Base-by-base conservation (phyloP, 768 basidiomycete species). In the Tylopilus felleus region DNA sequence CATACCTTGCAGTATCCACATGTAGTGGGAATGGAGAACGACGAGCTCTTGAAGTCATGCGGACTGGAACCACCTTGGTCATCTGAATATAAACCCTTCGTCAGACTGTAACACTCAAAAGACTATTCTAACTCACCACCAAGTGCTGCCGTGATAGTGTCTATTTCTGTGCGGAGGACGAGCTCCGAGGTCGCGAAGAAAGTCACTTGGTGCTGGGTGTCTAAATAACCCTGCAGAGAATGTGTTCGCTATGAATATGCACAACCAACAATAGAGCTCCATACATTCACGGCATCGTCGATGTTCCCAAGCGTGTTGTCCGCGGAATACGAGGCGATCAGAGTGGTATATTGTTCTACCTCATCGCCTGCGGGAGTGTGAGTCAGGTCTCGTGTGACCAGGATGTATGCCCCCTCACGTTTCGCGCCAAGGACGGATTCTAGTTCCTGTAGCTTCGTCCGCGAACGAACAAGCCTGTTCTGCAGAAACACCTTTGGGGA, bases 21-120 rank as follows among this genome's bases (percentile, higher is more conserved):
- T 42, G 81, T 77, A 6, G 90, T 88, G 6, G 91, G 90, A 48
- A 93, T 90, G 17, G 89, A 90, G 71, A 93, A 93, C 2, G 88
- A 83, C 3, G 90, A 85, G 58, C 85, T 84, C 73, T 93, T 93
- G 77, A 93, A 93, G 27, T 80, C 74, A 67, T 93, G 91, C 3
- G 87, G 90, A 49, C 70, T 76, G 60, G 82, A 80, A 12, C 75
- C 78, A 27, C 91, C 91, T 63, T 85, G 79, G 61, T 93, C 91
- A 60, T 81, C 91, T 93, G 60, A 16, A 53, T 9, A 50, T 8
- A 40, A 56, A 55, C 46, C 48, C 42, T 51, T 52, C 50, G 38
- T 63, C 35, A 60, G 38, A 25, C 29, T 21, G n/a, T 14, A 22
- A 40, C 25, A 47, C 44, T 16, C 33, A 29, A 33, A 40, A 14